Evolutionary conservation across 371 early-diverging fungal species (phyloP), one percentile per base, ranked within the genome.

Genomic region (Mucor irregularis): DNA sequence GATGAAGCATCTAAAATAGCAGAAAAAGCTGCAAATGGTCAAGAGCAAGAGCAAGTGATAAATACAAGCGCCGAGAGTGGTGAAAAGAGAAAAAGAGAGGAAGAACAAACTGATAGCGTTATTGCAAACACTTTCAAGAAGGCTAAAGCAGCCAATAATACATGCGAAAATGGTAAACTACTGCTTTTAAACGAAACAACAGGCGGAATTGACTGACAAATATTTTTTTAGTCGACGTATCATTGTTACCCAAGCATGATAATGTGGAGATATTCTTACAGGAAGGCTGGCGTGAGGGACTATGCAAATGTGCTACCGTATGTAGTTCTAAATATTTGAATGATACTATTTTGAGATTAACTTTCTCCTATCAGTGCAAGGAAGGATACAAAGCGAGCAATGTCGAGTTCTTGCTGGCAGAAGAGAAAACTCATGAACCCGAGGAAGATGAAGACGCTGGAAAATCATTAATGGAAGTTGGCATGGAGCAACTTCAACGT

Each of bases 381-480:
- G 21, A 67, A 21, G 42, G 45, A 21, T 71, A 64, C 16, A 56
- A 43, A 29, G 44, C 53, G 4, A 37, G 70, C 28, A 31, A 58
- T 4, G 54, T 74, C 11, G 60, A 64, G 4, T 72, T 38, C 45
- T 28, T 77, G 45, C 5, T 73, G 8, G 50, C 63, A 46, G 80
- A 77, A 68, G 72, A 73, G 62, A 50, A 58, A 38, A 67, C 78
- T 8, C 56, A 67, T 58, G 71, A 79, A 39, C 72, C 74, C n/a
- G 80, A 79, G 38, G 63, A 76, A 21, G 76, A 79, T 28, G 79
- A 77, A 37, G 81, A 80, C 53, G 67, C 62, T 71, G 86, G 84
- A 45, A 81, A 75, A 58, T 87, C 94, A 1, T 63, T 91, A 22
- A 73, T 89, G 38, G 94, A 93, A 30, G 64, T 81, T 11, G 94